Conservation (phyloP, 2,329 filamentous ascomycete species). For the Colletotrichum sp. region DNA sequence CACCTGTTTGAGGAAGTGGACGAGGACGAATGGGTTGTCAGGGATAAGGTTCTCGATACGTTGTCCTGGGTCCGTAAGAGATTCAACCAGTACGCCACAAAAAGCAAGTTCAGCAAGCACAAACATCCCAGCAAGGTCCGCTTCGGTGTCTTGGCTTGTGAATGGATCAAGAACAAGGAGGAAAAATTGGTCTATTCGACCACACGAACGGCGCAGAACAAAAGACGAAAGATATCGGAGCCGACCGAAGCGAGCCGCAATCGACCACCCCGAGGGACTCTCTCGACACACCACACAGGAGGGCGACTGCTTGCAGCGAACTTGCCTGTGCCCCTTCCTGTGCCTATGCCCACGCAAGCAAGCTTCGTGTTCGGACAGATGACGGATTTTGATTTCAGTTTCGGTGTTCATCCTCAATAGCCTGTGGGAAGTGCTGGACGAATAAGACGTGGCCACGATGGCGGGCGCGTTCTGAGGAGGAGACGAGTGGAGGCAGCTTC, state of each 20-base stretch:
- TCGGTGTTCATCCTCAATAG: constrained; percentile 26
- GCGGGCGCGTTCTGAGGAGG: not conserved
- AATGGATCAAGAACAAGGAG: constrained; percentile 32
- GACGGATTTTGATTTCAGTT: not conserved
- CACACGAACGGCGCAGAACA: not conserved
- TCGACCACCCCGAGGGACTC: not conserved
- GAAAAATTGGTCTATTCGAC: not conserved
- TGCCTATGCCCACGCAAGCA: not conserved
- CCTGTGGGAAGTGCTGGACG: not conserved
- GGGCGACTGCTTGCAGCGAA: not conserved
- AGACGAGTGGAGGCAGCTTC: not conserved
- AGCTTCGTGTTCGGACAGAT: not conserved
- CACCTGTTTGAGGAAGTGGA: constrained; percentile 39
- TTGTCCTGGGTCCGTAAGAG: constrained; percentile 41
- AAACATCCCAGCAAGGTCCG: constrained; percentile 38
- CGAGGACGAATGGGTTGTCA: constrained; percentile 37
- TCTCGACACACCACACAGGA: not conserved
- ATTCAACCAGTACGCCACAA: constrained; percentile 41
- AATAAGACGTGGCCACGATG: not conserved
- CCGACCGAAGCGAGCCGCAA: not conserved
- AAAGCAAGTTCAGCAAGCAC: constrained; percentile 36
- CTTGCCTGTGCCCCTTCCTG: not conserved
- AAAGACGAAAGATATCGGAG: not conserved
- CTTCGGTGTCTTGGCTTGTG: constrained; percentile 47
- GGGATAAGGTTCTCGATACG: constrained; percentile 38